These are phyloP conservation scores for Pseudogymnoascus sp. DNA, from an alignment of 2,329 filamentous ascomycete genomes.

Conservation along the genomic window DNA sequence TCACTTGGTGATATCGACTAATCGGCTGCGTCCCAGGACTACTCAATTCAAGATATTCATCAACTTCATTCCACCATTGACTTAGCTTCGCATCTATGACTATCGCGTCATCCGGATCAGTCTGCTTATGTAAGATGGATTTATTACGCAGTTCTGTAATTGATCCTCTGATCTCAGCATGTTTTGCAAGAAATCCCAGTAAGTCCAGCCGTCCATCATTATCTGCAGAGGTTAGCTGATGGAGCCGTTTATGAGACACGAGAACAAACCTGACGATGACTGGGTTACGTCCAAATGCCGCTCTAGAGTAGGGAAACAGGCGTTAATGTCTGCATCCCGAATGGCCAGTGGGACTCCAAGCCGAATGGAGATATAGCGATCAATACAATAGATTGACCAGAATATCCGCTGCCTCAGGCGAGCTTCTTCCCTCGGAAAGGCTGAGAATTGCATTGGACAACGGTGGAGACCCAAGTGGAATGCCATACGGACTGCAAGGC, in stretches of 20 bases:
- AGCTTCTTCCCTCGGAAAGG: neutral
- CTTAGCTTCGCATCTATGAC: constrained; percentile 35
- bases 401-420: neutral
- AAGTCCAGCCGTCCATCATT: constrained; percentile 20
- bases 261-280: neutral
- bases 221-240: neutral
- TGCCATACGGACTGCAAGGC: constrained; percentile 44
- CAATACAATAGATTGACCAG: constrained; percentile 1
- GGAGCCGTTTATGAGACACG: neutral
- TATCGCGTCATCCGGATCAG: constrained; percentile 31
- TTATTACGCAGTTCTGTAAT: constrained; percentile 41
- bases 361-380: constrained; percentile 12
- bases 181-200: constrained; percentile 32
- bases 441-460: constrained; percentile 42
- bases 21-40: constrained; percentile 17
- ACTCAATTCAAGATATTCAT: constrained; percentile 34
- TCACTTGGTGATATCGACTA: constrained; percentile 28
- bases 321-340: neutral
- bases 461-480: constrained; percentile 49
- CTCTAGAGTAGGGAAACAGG: neutral
- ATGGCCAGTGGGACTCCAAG: neutral
- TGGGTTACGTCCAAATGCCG: neutral
- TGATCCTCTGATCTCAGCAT: constrained; percentile 37
- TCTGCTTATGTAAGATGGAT: constrained; percentile 33
- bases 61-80: constrained; percentile 41